phyloP scores from a whole-genome alignment of 106 monocot genomes.

The Platanthera zijinensis region DNA sequence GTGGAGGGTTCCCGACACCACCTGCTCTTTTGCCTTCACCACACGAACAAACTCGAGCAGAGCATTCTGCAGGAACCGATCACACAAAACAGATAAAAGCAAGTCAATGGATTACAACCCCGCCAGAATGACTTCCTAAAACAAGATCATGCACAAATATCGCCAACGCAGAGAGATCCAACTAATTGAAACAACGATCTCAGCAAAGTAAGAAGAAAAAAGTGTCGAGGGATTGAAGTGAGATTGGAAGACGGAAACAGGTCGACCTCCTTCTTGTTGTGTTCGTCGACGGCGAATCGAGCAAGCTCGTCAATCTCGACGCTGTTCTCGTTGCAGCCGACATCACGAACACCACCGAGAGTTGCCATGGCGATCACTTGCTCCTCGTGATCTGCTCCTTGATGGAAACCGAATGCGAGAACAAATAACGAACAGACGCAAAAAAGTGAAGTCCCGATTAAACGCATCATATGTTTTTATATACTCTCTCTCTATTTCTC shows the following conservation, averaged over 20 bases:
- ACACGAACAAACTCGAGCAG: constrained; percentile 33
- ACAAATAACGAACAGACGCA: neutral
- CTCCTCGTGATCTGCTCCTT: constrained; percentile 8
- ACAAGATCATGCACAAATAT: neutral
- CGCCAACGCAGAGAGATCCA: neutral
- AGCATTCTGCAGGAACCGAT: constrained; percentile 30
- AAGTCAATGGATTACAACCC: neutral
- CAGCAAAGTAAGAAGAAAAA: neutral
- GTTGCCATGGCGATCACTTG: constrained; percentile 11
- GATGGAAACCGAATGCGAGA: neutral
- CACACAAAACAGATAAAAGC: neutral
- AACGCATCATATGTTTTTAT: neutral
- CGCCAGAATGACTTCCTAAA: neutral
- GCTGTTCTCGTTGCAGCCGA: constrained; percentile 20
- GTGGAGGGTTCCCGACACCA: constrained; percentile 39
- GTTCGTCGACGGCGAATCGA: constrained; percentile 44
- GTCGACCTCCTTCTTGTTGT: constrained; percentile 50
- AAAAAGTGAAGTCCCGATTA: neutral
- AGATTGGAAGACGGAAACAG: neutral
- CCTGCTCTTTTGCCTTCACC: constrained; percentile 38
- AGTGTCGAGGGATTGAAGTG: neutral
- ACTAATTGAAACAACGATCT: neutral
- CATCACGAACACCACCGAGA: constrained; percentile 23
- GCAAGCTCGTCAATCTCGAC: constrained; percentile 29
- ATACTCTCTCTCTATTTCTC: neutral